A percentile compares a stretch with the other conserved stretches of the same genome.
Evolutionary conservation across 129 eudicot species (phyloP).

Genomic region (Dittrichia graveolens): DNA sequence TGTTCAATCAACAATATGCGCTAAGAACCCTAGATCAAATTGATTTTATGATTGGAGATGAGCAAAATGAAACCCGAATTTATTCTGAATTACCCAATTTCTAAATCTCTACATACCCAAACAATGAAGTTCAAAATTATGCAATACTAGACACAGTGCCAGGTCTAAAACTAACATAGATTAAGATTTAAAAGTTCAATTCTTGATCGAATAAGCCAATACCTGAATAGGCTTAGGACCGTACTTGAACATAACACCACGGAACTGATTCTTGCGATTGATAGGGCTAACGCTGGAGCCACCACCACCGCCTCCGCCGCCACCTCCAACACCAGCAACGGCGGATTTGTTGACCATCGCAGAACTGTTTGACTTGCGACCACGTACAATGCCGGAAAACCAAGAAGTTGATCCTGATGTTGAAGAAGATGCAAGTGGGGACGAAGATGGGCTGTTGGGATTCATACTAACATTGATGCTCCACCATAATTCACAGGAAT

Average conservation of each 20-base stretch:
- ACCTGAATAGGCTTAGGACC: slow-evolving; percentile 87
- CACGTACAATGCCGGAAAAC: slow-evolving; percentile 87
- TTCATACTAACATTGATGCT: slow-evolving; percentile 32
- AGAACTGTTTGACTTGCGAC: slow-evolving; percentile 55
- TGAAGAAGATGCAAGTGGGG: slow-evolving; percentile 41
- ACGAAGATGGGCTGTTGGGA: slow-evolving; percentile 45
- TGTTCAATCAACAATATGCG: not conserved
- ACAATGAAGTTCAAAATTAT: not conserved
- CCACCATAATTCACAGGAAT: slow-evolving; percentile 3
- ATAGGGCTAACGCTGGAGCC: slow-evolving; percentile 47
- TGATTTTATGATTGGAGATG: not conserved
- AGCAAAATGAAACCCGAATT: not conserved
- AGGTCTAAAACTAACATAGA: not conserved
- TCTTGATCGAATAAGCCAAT: not conserved
- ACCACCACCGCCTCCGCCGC: slow-evolving; percentile 14
- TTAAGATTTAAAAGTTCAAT: not conserved
- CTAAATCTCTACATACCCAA: not conserved
- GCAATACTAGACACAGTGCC: not conserved
- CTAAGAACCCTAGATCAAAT: slow-evolving; percentile 1
- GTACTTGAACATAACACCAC: slow-evolving; percentile 92
- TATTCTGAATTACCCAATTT: not conserved
- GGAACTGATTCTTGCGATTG: slow-evolving; percentile 72
- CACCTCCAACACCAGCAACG: slow-evolving; percentile 16
- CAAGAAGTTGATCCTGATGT: slow-evolving; percentile 54
- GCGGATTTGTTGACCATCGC: slow-evolving; percentile 37